phyloP scores from a whole-genome alignment of 2,329 filamentous ascomycete species.

The Aureobasidium sp. region DNA sequence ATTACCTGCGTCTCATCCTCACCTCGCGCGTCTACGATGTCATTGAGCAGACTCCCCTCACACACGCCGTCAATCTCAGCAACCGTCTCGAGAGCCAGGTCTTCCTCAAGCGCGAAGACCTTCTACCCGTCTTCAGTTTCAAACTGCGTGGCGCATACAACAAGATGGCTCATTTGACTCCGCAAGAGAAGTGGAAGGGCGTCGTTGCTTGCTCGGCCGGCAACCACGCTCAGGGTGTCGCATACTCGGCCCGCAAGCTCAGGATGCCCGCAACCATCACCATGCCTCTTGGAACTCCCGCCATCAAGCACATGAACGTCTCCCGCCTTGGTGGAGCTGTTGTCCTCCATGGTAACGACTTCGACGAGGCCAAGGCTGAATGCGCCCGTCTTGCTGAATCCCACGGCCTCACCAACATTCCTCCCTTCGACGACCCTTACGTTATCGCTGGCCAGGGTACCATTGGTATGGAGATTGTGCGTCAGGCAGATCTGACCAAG shows the following conservation, averaged over 20 bases:
- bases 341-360: slow-evolving; percentile 83
- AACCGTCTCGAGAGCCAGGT: slow-evolving; percentile 90
- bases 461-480: slow-evolving; percentile 88
- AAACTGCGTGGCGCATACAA: slow-evolving; percentile 97
- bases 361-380: slow-evolving; percentile 91
- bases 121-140: slow-evolving; percentile 99
- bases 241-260: slow-evolving; percentile 84
- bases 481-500: slow-evolving; percentile 84
- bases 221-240: slow-evolving; percentile 96
- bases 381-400: slow-evolving; percentile 69
- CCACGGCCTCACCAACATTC: slow-evolving; percentile 88
- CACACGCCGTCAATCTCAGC: slow-evolving; percentile 77
- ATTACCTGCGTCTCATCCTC: slow-evolving; percentile 89
- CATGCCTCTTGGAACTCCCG: slow-evolving; percentile 91
- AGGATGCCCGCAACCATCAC: slow-evolving; percentile 97
- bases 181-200: slow-evolving; percentile 79
- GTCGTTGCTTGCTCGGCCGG: slow-evolving; percentile 91
- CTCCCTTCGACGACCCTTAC: slow-evolving; percentile 96
- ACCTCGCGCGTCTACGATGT: slow-evolving; percentile 96
- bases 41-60: slow-evolving; percentile 74
- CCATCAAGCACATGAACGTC: slow-evolving; percentile 94
- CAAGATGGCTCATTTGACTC: slow-evolving; percentile 93
- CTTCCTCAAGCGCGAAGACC: slow-evolving; percentile 87
- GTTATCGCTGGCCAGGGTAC: slow-evolving; percentile 98
- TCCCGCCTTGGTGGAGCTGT: slow-evolving; percentile 83